Conservation (phyloP, 2,329 filamentous ascomycete genomes). For the Fusarium fujikuroi region DNA sequence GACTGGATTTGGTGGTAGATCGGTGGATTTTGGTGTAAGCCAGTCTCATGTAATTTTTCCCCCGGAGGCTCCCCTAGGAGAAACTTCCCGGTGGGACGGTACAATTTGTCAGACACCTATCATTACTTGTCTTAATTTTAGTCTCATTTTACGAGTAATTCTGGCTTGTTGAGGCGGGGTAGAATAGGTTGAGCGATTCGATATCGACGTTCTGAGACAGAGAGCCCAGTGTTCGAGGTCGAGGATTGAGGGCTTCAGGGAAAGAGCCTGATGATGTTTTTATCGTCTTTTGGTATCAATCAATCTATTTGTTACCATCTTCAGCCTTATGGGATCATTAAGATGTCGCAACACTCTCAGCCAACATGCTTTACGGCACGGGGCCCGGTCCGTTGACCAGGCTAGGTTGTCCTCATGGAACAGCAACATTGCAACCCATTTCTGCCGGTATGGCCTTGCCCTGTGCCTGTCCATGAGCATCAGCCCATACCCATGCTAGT, state of each 20-base stretch:
- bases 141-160: neutral
- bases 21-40: no score
- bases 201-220: neutral
- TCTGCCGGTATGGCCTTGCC: neutral
- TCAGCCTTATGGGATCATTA: conserved; percentile 22
- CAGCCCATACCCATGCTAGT: neutral
- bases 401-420: neutral
- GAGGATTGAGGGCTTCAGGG: neutral
- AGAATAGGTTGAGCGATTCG: neutral
- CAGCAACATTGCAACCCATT: neutral
- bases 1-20: no score
- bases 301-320: neutral
- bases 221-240: neutral
- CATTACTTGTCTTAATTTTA: neutral
- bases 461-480: neutral
- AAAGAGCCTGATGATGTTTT: neutral
- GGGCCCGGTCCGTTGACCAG: conserved; percentile 20
- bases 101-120: conserved; percentile 4
- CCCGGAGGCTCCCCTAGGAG: neutral
- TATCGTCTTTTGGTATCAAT: neutral
- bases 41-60: no score
- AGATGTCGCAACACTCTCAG: conserved; percentile 3
- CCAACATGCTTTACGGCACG: conserved; percentile 12
- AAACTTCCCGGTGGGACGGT: conserved; percentile 15
- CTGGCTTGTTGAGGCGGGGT: conserved; percentile 19